phyloP scores from a whole-genome alignment of 306 rosid species.

The Gynostemma pentaphyllum region DNA sequence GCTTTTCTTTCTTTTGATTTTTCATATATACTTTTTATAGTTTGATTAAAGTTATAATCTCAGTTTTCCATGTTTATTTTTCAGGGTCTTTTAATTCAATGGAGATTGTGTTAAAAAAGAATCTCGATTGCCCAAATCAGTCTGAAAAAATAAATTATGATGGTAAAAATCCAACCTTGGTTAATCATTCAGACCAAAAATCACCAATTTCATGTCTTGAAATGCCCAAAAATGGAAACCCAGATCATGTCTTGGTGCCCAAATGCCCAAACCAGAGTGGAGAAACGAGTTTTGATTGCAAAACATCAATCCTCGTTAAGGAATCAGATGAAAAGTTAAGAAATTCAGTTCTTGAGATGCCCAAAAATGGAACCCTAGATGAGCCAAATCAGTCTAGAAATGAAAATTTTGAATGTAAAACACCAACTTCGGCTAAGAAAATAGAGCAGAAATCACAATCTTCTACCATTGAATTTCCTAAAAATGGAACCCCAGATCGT shows the following conservation, averaged over 20 bases:
- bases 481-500: slow-evolving; percentile 46
- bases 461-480: slow-evolving; percentile 35
- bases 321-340: neutral
- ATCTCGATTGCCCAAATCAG: neutral
- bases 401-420: slow-evolving; percentile 20
- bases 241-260: neutral
- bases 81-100: slow-evolving; percentile 9
- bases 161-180: slow-evolving; percentile 29
- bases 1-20: too few species aligned
- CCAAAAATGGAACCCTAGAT: neutral
- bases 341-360: neutral
- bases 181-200: slow-evolving; percentile 15
- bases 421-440: slow-evolving; percentile 27
- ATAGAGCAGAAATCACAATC: slow-evolving; percentile 15
- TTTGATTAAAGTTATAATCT: too few species aligned
- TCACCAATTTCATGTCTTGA: slow-evolving; percentile 6
- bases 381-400: neutral
- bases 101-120: slow-evolving; percentile 28
- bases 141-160: slow-evolving; percentile 8
- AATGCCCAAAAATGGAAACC: neutral
- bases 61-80: neutral
- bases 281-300: neutral
- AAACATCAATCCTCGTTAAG: neutral
- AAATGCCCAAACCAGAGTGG: neutral
- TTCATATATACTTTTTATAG: too few species aligned